Base-by-base conservation (phyloP, 768 basidiomycete species). In the Hericium alpestre region DNA sequence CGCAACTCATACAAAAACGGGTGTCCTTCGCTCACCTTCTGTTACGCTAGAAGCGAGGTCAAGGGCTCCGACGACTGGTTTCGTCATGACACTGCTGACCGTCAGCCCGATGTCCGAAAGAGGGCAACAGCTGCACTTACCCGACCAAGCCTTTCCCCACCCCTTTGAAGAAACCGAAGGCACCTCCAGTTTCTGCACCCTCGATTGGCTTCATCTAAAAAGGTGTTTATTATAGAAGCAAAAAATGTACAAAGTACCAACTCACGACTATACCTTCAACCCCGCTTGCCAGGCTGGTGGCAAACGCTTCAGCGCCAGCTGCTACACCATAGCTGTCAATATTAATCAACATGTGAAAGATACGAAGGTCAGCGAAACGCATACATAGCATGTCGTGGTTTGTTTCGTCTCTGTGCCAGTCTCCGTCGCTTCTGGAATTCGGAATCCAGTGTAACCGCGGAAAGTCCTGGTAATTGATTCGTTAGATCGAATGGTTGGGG, bases 151-250 rank as follows among this genome's bases (percentile, higher is more conserved):
- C 93, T 70, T 93, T 95, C 23, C 96, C 96, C 32, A 99, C 82
- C 11, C 96, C 96, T 70, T 96, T 98, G 78, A 97, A 93, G 73
- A 99, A 99, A 3, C 96, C 96, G 25, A 90, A 73, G 0, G 95
- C 94, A 12, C 96, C 96, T 67, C 87, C 94, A 9, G 82, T 77
- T 66, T 98, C 95, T 0, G 96, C 96, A 4, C 96, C 96, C 71
- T 98, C 94, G 48, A 99, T 83, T 2, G 96, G 96, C 66, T 97
- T 96, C 71, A 93, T 86, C 94, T 95, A 61, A 25, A 51, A 51
- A 43, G 13, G 43, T 11, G 38, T 20, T 49, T n/a, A 10, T 1
- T 40, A 20, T 55, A 58, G 23, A 37, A 51, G 16, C 20, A 32
- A 51, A 6, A 11, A 51, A 16, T 50, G 41, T n/a, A 48, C 22